Evolutionary conservation across 768 basidiomycete genomes (phyloP), one percentile per base, ranked within the genome.

Genomic region (Boletus sp.): DNA sequence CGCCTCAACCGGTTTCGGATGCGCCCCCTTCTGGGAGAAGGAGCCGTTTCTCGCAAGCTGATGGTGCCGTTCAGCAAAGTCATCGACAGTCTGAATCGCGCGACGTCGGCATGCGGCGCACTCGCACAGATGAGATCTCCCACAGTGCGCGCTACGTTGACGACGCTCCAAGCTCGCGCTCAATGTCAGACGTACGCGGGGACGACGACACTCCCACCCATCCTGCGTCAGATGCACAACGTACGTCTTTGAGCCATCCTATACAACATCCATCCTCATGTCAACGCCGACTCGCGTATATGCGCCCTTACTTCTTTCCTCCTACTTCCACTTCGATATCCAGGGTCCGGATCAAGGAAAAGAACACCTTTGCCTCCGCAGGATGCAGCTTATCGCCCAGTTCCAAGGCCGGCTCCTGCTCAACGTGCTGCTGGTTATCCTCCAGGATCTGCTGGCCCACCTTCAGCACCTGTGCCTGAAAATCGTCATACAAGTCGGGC

Each of bases 301-400:
- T 70, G 53, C 40, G 39, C 50, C 58, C 35, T 60, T 51, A 4
- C 58, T 64, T 65, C 46, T 46, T 57, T 55, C 63, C 57, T 69
- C 60, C 54, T 52, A 18, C 59, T 56, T 53, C 36, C 52, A 47
- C 56, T 65, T 57, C 47, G 54, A 52, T 58, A 55, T 70, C 49
- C 62, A 70, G 68, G 66, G 48, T 42, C 64, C 62, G 72, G 59
- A 61, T 61, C 66, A 50, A 74, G 71, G 51, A 77, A 67, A 52
- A 69, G 77, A 49, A 50, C 62, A 1, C 76, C 77, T 12, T 61
- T 78, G 9, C 76, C 73, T 45, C 61, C 76, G 0, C 76, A 78
- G 62, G 67, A 67, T 15, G 66, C 67, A 7, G 60, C 56, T 0
- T 77, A 69, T 57, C 64, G 64, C 17, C 70, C 68, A 24, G 60